phyloP scores from a whole-genome alignment of 78 protist species.

The Dictyostelium citrinum region DNA sequence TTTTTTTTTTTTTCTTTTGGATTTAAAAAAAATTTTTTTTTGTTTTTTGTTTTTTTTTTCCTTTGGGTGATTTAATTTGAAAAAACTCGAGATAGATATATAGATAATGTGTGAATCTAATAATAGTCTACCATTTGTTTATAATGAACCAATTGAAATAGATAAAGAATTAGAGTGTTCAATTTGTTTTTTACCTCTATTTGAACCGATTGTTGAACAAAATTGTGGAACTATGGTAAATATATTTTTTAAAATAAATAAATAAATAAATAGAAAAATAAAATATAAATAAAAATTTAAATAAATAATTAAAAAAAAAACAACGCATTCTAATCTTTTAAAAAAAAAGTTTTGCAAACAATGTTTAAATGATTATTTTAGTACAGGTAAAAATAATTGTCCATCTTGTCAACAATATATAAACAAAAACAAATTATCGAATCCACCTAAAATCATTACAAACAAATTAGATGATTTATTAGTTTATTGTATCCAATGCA shows the following conservation, averaged over 20 bases:
- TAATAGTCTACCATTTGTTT: not conserved
- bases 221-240: not conserved
- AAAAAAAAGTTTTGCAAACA: not conserved
- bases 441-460: not conserved
- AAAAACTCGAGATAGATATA: no score
- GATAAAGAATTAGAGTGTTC: not conserved
- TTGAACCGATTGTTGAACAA: not conserved
- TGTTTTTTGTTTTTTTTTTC: no score
- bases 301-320: no score
- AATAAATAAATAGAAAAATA: not conserved
- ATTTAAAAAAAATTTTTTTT: no score
- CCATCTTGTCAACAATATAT: not conserved
- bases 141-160: not conserved
- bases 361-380: not conserved
- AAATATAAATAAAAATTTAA: not conserved
- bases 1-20: no score
- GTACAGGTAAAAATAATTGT: not conserved
- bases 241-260: not conserved
- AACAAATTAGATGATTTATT: not conserved
- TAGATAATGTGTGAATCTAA: not conserved
- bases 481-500: not conserved
- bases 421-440: not conserved
- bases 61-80: no score
- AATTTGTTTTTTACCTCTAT: not conserved
- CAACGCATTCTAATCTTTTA: not conserved